Conservation (phyloP, 2,329 filamentous ascomycete species). For the Colletotrichum spaethianum region DNA sequence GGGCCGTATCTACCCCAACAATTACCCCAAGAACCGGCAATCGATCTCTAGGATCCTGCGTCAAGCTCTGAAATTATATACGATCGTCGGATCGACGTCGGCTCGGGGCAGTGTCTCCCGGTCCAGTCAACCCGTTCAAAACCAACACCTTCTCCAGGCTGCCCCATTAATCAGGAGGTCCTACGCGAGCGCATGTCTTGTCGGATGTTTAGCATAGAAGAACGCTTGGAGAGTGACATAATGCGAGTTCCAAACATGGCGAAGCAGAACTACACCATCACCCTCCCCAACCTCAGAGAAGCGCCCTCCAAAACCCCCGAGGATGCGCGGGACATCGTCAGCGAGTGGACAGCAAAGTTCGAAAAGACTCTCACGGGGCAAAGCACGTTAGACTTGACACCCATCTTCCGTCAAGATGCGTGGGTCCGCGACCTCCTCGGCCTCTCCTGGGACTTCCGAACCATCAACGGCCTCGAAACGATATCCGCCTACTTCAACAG, state of each 20-base stretch:
- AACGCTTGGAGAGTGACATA: neutral
- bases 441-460: slow-evolving; percentile 68
- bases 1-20: neutral
- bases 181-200: too few relatives aligned
- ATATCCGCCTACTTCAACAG: slow-evolving; percentile 26
- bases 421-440: slow-evolving; percentile 73
- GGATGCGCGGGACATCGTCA: slow-evolving; percentile 6
- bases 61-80: neutral
- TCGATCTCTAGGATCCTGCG: neutral
- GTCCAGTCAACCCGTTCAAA: neutral
- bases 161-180: neutral
- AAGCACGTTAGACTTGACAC: neutral
- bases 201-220: too few relatives aligned
- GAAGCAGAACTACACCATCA: slow-evolving; percentile 7
- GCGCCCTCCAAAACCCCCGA: slow-evolving; percentile 11
- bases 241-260: neutral
- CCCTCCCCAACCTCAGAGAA: slow-evolving; percentile 22
- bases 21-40: neutral
- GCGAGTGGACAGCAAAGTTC: slow-evolving; percentile 7
- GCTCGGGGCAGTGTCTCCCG: neutral
- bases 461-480: slow-evolving; percentile 21
- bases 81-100: neutral
- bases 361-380: neutral
- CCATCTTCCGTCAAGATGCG: slow-evolving; percentile 58
- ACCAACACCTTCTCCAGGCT: too few relatives aligned